phyloP scores from a whole-genome alignment of 352 stramenopile species.

The Globisporangium heterothallicum region DNA sequence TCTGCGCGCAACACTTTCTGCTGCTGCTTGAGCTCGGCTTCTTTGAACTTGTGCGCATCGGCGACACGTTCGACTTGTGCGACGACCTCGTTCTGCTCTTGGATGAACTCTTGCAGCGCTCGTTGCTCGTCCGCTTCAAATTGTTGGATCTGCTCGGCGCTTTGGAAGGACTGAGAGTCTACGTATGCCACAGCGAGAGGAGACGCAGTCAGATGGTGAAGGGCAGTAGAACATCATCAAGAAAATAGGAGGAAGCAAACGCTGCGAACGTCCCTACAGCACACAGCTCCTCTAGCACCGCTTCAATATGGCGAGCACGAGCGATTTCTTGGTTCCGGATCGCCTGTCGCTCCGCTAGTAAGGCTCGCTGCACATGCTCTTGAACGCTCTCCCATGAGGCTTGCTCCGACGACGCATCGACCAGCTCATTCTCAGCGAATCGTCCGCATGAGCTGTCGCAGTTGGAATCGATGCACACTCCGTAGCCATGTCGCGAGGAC shows the following conservation, averaged over 20 bases:
- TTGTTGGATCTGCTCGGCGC: constrained; percentile 20
- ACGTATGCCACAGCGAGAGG: too few relatives aligned
- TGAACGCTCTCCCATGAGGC: constrained; percentile 17
- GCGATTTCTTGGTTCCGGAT: constrained; percentile 31
- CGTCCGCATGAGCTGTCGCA: constrained; percentile 14
- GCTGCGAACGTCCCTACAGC: constrained; percentile 20
- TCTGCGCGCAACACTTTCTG: constrained; percentile 45
- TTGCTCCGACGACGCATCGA: background rate
- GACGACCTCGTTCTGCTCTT: constrained; percentile 16
- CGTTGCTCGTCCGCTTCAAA: constrained; percentile 28
- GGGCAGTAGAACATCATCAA: too few relatives aligned
- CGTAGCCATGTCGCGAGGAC: constrained; percentile 31
- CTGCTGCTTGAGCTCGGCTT: constrained; percentile 39
- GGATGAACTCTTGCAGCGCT: constrained; percentile 26
- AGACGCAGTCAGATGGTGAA: too few relatives aligned
- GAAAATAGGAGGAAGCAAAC: background rate
- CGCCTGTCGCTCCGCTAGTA: constrained; percentile 35
- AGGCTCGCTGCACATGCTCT: constrained; percentile 23
- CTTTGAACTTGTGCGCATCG: constrained; percentile 29
- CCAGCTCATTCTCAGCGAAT: constrained; percentile 21
- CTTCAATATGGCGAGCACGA: constrained; percentile 24
- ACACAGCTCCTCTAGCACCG: constrained; percentile 22
- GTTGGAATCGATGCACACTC: constrained; percentile 30
- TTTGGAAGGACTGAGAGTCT: constrained; percentile 21
- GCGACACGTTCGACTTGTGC: constrained; percentile 21